Evolutionary conservation across 768 basidiomycete species (phyloP), one percentile per base, ranked within the genome.

Genomic region (Rhodocollybia butyracea): DNA sequence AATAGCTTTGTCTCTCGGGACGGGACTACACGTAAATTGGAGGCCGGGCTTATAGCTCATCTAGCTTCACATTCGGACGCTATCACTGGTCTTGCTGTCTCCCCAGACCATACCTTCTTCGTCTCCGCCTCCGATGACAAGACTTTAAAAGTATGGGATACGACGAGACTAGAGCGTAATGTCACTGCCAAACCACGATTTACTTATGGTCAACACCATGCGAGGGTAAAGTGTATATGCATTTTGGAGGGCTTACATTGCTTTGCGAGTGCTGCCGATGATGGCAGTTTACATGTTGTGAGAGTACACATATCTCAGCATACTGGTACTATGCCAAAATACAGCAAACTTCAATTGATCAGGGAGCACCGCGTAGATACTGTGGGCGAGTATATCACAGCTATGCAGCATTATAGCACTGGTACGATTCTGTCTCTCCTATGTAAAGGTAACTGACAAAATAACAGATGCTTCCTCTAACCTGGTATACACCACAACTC

Each of bases 81-180:
- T 1, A 76, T 98, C 56, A 93, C 88, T 2, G 81, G 84, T 7
- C 74, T 98, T 22, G 88, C 88, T 2, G 90, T 94, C 22, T 87
- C 96, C 1, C 95, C 96, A 2, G 97, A 98, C 64, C 93, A 97
- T 63, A 73, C 86, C 66, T 99, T 97, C 76, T 98, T 99, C 60
- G 85, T 95, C 3, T 92, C 96, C 0, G 85, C 90, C 34, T 96
- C 94, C 0, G 86, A 98, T 59, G 96, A 98, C 69, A 91, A 91
- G 73, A 94, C 91, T 0, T 85, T 95, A 64, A 95, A 94, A 68
- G 79, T 91, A 39, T 97, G 94, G 94, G 89, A 93, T 60, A 89
- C 94, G 1, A 89, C 91, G 7, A 78, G 94, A n/a, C 76, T 98
- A 42, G 96, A 98, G 66, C 81, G 95, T 55, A 98, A 94, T 68